phyloP scores from a whole-genome alignment of 352 stramenopile genomes.

The Globisporangium iwayamae region DNA sequence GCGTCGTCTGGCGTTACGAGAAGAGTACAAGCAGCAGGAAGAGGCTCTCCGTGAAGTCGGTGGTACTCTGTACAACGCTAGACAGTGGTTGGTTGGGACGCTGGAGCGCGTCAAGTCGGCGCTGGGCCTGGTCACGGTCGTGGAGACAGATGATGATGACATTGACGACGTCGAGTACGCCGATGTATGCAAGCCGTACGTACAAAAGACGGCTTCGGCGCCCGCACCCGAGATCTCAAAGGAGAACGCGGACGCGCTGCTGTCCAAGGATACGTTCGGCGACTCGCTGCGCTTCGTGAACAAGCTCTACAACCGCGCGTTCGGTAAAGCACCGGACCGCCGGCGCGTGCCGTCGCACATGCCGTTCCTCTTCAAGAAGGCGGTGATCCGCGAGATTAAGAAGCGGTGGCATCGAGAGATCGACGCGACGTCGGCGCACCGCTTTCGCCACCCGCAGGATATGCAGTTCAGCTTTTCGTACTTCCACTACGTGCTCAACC shows the following conservation, averaged over 20 bases:
- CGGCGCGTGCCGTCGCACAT: conserved; percentile 93
- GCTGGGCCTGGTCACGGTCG: conserved; percentile 38
- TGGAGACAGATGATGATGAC: conserved; percentile 42
- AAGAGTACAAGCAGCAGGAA: conserved; percentile 28
- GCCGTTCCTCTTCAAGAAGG: conserved; percentile 91
- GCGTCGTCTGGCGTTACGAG: conserved; percentile 30
- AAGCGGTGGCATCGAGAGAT: conserved; percentile 67
- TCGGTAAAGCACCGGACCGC: conserved; percentile 66
- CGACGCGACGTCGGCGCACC: conserved; percentile 75
- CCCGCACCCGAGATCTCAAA: conserved; percentile 21
- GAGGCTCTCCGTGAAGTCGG: conserved; percentile 17
- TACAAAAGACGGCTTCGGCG: conserved; percentile 7
- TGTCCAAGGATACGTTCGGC: conserved; percentile 90
- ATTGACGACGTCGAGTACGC: conserved; percentile 67
- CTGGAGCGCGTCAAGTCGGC: conserved; percentile 26
- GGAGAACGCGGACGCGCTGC: conserved; percentile 44
- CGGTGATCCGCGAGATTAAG: conserved; percentile 89
- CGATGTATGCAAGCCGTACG: conserved; percentile 48
- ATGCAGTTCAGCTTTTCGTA: conserved; percentile 96
- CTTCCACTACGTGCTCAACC: conserved; percentile 93
- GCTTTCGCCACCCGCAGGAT: conserved; percentile 90
- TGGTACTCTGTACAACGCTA: conserved; percentile 13
- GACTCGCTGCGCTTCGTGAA: conserved; percentile 92
- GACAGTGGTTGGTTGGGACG: conserved; percentile 4
- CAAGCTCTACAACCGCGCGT: conserved; percentile 87